Conservation (phyloP, 768 basidiomycete species). For the Phallus indusiatus region DNA sequence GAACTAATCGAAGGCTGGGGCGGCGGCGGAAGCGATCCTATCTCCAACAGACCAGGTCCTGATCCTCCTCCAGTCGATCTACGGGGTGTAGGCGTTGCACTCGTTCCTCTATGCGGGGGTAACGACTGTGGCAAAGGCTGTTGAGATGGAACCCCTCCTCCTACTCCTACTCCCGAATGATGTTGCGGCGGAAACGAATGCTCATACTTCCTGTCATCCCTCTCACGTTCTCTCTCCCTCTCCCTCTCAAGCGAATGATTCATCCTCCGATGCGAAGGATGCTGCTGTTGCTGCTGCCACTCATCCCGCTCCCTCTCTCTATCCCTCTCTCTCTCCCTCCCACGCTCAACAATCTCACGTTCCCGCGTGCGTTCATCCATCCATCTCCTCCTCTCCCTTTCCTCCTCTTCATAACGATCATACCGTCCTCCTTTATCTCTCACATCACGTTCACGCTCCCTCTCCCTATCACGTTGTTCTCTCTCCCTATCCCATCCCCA, state of each 20-base stretch:
- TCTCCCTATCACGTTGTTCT: slow-evolving; percentile 6
- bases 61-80: slow-evolving; percentile 3
- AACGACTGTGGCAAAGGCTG: background rate
- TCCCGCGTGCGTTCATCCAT: slow-evolving; percentile 33
- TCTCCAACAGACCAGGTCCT: background rate
- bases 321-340: slow-evolving; percentile 32
- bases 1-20: background rate
- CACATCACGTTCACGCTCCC: slow-evolving; percentile 31
- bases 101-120: background rate
- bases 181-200: background rate
- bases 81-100: background rate
- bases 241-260: background rate
- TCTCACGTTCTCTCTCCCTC: background rate
- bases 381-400: background rate
- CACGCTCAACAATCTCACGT: background rate
- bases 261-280: slow-evolving; percentile 5
- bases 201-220: background rate
- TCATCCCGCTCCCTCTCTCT: slow-evolving; percentile 32
- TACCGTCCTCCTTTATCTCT: background rate
- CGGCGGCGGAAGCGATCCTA: slow-evolving; percentile 4
- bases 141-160: background rate
- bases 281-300: slow-evolving; percentile 20
- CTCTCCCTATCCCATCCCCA: background rate
- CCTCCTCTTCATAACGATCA: background rate
- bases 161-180: background rate